phyloP scores from a whole-genome alignment of 2,329 filamentous ascomycete species.

The Talaromyces sp. region DNA sequence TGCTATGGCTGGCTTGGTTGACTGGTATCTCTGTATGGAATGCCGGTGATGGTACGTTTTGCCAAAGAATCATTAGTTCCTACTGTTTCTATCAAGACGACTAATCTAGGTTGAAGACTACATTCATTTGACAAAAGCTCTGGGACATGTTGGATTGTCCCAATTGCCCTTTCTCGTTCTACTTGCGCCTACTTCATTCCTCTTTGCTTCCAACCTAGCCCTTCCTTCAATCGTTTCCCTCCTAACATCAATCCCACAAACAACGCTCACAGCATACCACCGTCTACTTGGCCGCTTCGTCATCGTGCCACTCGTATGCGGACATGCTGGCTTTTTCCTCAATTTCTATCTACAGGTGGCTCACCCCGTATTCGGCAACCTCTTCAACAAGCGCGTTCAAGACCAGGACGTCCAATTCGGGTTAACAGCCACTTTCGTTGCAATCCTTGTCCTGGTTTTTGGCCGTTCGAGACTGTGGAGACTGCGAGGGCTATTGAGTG shows the following conservation, averaged over 20 bases:
- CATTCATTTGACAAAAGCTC: slow-evolving; percentile 58
- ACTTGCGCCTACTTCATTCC: slow-evolving; percentile 39
- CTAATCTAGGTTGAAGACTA: slow-evolving; percentile 47
- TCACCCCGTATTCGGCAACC: slow-evolving; percentile 27
- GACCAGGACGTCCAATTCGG: slow-evolving; percentile 57
- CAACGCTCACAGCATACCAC: slow-evolving; percentile 53
- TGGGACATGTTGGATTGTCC: slow-evolving; percentile 55
- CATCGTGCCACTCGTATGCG: slow-evolving; percentile 45
- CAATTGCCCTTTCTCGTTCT: slow-evolving; percentile 58
- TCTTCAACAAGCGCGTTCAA: slow-evolving; percentile 50
- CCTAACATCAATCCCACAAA: slow-evolving; percentile 51
- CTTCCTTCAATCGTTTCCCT: slow-evolving; percentile 45
- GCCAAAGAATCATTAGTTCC: neutral
- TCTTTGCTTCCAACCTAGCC: slow-evolving; percentile 42
- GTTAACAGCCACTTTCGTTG: slow-evolving; percentile 44
- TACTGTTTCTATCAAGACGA: neutral
- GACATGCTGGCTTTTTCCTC: slow-evolving; percentile 53
- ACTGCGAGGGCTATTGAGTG: slow-evolving; percentile 16
- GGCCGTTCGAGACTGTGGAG: slow-evolving; percentile 39
- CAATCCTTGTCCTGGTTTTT: slow-evolving; percentile 45
- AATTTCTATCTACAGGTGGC: slow-evolving; percentile 51
- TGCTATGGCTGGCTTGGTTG: slow-evolving; percentile 50
- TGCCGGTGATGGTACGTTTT: slow-evolving; percentile 48
- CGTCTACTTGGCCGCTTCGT: slow-evolving; percentile 53
- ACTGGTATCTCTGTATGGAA: slow-evolving; percentile 45